Conservation (phyloP, 83 land plant genomes). For the Isoetes engelmannii region DNA sequence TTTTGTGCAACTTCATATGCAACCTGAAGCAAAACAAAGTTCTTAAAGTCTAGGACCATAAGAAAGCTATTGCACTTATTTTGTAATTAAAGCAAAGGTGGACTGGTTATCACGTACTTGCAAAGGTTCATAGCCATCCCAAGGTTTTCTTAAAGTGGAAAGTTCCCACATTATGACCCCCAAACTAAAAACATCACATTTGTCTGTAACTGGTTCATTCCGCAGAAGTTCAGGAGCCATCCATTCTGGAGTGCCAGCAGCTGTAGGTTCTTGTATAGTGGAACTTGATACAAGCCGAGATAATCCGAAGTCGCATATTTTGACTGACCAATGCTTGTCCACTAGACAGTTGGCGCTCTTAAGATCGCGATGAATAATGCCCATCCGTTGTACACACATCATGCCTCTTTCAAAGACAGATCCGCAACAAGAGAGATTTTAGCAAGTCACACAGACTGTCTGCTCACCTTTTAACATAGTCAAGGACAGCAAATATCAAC, state of each 20-base stretch:
- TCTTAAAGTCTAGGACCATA: not conserved
- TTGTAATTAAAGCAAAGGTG: not conserved
- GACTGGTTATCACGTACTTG: constrained; percentile 39
- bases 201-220: constrained; percentile 89
- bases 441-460: not conserved
- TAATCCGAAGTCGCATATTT: constrained; percentile 95
- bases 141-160: constrained; percentile 74
- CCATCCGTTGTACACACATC: constrained; percentile 95
- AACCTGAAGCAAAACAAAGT: constrained; percentile 44
- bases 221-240: constrained; percentile 97
- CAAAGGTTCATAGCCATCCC: constrained; percentile 81
- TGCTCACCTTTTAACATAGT: too few species aligned
- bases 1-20: constrained; percentile 76
- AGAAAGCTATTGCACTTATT: not conserved
- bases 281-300: constrained; percentile 55
- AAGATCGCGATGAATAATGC: constrained; percentile 84
- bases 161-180: constrained; percentile 98
- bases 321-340: constrained; percentile 85
- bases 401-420: constrained; percentile 51
- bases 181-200: constrained; percentile 89
- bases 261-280: constrained; percentile 58
- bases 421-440: constrained; percentile 4
- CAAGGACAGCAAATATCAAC: too few species aligned
- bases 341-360: constrained; percentile 97
- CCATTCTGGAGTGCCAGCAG: constrained; percentile 98